Evolutionary conservation across 164 flowering plant species (phyloP).

Genomic region (Vitis riparia): DNA sequence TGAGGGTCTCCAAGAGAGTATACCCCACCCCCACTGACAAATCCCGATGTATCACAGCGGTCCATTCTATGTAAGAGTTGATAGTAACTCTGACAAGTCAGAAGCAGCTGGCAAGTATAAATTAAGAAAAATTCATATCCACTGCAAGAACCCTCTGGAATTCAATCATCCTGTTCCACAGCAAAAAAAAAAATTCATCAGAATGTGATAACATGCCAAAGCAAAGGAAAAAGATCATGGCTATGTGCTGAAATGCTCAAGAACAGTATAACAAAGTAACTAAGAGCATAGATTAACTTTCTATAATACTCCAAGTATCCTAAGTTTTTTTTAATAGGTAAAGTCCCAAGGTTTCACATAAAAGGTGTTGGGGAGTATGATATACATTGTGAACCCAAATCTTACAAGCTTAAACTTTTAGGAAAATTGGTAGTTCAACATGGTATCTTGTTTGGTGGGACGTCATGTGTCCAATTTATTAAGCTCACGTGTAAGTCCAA

Average conservation of each 20-base stretch:
- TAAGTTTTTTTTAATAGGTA: too few relatives aligned
- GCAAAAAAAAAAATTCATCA: background rate
- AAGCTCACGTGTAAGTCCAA: too few relatives aligned
- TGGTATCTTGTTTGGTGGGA: too few relatives aligned
- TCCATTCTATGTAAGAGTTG: slow-evolving; percentile 56
- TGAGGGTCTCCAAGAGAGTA: slow-evolving; percentile 33
- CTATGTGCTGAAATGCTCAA: background rate
- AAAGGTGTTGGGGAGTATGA: too few relatives aligned
- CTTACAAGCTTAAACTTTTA: too few relatives aligned
- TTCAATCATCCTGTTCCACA: slow-evolving; percentile 32
- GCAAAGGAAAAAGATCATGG: background rate
- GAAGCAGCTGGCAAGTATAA: background rate
- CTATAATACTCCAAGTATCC: too few relatives aligned
- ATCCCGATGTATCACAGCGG: slow-evolving; percentile 90
- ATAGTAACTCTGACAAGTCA: slow-evolving; percentile 21
- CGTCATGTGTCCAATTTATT: too few relatives aligned
- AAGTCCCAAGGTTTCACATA: too few relatives aligned
- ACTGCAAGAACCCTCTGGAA: slow-evolving; percentile 6
- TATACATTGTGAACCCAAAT: too few relatives aligned
- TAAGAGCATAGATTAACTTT: too few relatives aligned
- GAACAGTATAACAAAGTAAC: too few relatives aligned
- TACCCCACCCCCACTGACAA: slow-evolving; percentile 87
- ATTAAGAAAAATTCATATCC: slow-evolving; percentile 8
- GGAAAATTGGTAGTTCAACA: too few relatives aligned
- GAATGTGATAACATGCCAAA: slow-evolving; percentile 4